Evolutionary conservation across 2,329 filamentous ascomycete genomes (phyloP).

Genomic region (Alternaria sp.): DNA sequence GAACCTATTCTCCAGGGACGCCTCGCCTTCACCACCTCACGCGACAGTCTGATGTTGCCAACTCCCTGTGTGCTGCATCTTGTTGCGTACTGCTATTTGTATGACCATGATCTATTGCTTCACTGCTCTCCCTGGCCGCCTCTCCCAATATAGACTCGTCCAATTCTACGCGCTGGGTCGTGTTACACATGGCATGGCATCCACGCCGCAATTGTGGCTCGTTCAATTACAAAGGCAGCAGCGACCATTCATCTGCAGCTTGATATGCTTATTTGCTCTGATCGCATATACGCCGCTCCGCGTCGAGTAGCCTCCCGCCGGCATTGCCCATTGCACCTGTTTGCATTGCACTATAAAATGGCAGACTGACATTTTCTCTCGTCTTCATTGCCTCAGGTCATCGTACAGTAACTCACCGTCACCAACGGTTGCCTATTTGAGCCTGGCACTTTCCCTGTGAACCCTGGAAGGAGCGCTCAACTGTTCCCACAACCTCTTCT

Average conservation of each 20-base stretch:
- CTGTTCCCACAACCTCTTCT: constrained; percentile 2
- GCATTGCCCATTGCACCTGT: constrained; percentile 22
- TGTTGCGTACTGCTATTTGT: background rate
- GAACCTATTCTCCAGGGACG: constrained; percentile 21
- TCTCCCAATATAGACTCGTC: background rate
- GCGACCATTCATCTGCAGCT: constrained; percentile 14
- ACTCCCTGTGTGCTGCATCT: background rate
- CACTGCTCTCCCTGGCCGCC: background rate
- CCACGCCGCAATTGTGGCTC: constrained; percentile 17
- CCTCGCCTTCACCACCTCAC: constrained; percentile 4
- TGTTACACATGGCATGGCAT: constrained; percentile 1
- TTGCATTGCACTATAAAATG: constrained; percentile 23
- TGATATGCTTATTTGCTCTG: constrained; percentile 16
- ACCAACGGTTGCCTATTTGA: constrained; percentile 16
- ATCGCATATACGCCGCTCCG: constrained; percentile 23
- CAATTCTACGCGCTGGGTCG: constrained; percentile 4
- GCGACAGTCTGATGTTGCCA: background rate
- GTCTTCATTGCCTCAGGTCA: constrained; percentile 14
- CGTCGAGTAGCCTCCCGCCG: constrained; percentile 18
- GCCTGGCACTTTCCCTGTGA: background rate
- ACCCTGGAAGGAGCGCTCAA: constrained; percentile 7
- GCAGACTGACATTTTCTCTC: constrained; percentile 12
- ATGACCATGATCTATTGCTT: background rate
- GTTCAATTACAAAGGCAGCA: constrained; percentile 14
- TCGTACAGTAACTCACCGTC: constrained; percentile 19